These are phyloP conservation scores for Syzygium aqueum DNA, from an alignment of 345 rosid genomes.

Conservation along the genomic window DNA sequence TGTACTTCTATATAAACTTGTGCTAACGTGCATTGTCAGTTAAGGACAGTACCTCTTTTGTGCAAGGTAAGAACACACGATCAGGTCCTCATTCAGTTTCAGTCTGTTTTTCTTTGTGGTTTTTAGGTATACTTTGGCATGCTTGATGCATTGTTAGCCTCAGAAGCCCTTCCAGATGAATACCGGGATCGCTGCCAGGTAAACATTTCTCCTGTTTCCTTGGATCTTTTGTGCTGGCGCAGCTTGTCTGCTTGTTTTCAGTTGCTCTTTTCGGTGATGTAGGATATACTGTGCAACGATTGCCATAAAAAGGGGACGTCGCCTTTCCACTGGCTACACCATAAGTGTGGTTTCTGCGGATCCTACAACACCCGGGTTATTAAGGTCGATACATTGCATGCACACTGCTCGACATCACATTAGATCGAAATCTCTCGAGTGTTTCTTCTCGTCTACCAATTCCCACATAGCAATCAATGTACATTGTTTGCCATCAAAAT, in stretches of 20 bases:
- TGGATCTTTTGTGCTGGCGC: not conserved
- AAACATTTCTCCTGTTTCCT: not conserved
- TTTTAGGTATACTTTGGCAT: conserved; percentile 92
- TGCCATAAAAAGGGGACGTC: conserved; percentile 58
- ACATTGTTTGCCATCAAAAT: not conserved
- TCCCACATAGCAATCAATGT: not conserved
- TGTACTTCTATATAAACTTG: not conserved
- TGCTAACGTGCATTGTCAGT: not conserved
- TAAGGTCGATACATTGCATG: not conserved
- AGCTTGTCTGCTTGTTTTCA: conserved; percentile 2
- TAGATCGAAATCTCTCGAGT: not conserved
- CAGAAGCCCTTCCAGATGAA: conserved; percentile 89
- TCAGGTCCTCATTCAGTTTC: not conserved
- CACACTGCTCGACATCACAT: not conserved
- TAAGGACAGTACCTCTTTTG: not conserved
- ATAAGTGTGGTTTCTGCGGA: conserved; percentile 55
- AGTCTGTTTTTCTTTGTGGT: not conserved
- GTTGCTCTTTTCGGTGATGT: not conserved
- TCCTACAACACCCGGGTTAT: conserved; percentile 52
- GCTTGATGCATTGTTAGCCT: conserved; percentile 83
- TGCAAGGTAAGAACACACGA: not conserved
- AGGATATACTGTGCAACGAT: conserved; percentile 73
- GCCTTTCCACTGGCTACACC: conserved; percentile 71
- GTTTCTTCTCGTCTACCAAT: not conserved
- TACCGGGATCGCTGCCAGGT: conserved; percentile 72